phyloP scores from a whole-genome alignment of 345 rosid species.

The Linum usitatissimum region DNA sequence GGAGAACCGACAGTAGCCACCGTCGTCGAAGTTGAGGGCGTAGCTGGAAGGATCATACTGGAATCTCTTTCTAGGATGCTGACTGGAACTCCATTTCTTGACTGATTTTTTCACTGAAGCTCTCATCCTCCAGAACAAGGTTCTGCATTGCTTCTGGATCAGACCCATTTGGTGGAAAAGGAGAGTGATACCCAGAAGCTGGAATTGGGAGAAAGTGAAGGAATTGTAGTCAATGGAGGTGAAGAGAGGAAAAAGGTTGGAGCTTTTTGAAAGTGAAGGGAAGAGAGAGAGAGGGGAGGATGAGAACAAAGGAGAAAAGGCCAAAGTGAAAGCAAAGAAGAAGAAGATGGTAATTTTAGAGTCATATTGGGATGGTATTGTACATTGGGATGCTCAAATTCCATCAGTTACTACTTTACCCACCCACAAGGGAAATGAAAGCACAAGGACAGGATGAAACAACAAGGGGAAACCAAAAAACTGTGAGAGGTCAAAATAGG shows the following conservation, averaged over 20 bases:
- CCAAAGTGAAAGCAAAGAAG: background rate
- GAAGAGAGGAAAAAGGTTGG: background rate
- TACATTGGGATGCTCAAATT: constrained; percentile 55
- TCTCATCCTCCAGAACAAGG: constrained; percentile 38
- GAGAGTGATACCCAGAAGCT: background rate
- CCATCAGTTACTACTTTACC: constrained; percentile 17
- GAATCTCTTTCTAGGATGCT: constrained; percentile 26
- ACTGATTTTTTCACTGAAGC: constrained; percentile 39
- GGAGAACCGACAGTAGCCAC: constrained; percentile 7
- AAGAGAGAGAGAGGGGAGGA: background rate
- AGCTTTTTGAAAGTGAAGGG: background rate
- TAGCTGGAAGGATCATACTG: constrained; percentile 95
- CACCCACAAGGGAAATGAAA: background rate
- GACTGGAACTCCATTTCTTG: constrained; percentile 23
- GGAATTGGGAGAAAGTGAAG: background rate
- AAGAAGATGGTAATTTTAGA: background rate
- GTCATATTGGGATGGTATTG: constrained; percentile 1
- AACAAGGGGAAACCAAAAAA: no score
- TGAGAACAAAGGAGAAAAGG: background rate
- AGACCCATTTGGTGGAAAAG: constrained; percentile 13
- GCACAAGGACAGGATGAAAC: background rate
- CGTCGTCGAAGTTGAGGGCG: constrained; percentile 62
- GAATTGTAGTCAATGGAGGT: background rate
- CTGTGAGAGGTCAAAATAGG: no score
- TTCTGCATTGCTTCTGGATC: constrained; percentile 26